Evolutionary conservation across 805 yeast genomes (phyloP).

Genomic region (Teunomyces kruisii): DNA sequence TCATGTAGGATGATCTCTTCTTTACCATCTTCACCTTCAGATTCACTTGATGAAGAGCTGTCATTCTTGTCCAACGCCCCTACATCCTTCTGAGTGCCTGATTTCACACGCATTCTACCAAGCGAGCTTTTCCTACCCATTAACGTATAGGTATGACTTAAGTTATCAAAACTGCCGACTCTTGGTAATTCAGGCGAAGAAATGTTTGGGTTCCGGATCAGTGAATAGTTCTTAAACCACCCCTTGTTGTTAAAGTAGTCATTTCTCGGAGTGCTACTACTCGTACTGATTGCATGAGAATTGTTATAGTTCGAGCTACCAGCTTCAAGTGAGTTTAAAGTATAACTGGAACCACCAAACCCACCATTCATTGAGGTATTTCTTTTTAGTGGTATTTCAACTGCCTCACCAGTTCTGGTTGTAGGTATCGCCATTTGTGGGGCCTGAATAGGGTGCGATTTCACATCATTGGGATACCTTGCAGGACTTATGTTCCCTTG

Average conservation of each 20-base stretch:
- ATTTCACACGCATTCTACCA: slow-evolving; percentile 12
- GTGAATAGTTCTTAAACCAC: slow-evolving; percentile 33
- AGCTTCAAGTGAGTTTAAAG: slow-evolving; percentile 1
- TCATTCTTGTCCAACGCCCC: slow-evolving; percentile 1
- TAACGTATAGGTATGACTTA: slow-evolving; percentile 23
- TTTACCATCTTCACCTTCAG: slow-evolving; percentile 12
- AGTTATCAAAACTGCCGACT: slow-evolving; percentile 25
- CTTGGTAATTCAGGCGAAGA: slow-evolving; percentile 17
- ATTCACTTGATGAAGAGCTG: neutral
- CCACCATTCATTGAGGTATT: slow-evolving; percentile 18
- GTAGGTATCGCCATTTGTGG: slow-evolving; percentile 77
- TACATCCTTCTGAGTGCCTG: slow-evolving; percentile 16
- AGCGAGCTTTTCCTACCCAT: slow-evolving; percentile 18
- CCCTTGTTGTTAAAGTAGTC: slow-evolving; percentile 12
- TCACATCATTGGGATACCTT: slow-evolving; percentile 9
- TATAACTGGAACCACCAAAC: slow-evolving; percentile 1
- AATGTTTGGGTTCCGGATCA: slow-evolving; percentile 15
- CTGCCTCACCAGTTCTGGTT: slow-evolving; percentile 73
- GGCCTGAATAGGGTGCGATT: slow-evolving; percentile 24
- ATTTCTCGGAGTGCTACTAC: slow-evolving; percentile 19
- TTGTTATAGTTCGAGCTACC: slow-evolving; percentile 2
- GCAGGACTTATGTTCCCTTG: neutral
- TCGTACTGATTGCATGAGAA: slow-evolving; percentile 9
- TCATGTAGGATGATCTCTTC: slow-evolving; percentile 19
- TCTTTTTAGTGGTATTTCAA: slow-evolving; percentile 58